Evolutionary conservation across 1,139 yeast species (phyloP).

Genomic region (Yamadazyma sp.): DNA sequence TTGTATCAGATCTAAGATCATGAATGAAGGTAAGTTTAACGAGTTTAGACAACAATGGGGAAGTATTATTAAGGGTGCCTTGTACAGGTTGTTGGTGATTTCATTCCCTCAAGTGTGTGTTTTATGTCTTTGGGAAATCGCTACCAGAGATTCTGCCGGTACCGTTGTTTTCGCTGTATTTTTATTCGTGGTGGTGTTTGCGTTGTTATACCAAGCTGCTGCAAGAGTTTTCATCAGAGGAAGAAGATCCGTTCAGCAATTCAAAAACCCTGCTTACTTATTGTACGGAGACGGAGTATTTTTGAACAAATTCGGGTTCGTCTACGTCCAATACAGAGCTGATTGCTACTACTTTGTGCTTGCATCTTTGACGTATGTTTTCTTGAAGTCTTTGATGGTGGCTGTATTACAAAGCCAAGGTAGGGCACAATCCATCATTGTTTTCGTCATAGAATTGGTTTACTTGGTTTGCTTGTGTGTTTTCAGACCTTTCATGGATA

Average conservation of each 20-base stretch:
- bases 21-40: slow-evolving; percentile 65
- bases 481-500: slow-evolving; percentile 90
- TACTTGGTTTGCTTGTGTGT: slow-evolving; percentile 66
- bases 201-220: slow-evolving; percentile 72
- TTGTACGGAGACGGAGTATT: slow-evolving; percentile 81
- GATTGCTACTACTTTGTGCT: slow-evolving; percentile 81
- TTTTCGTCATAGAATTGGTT: slow-evolving; percentile 71
- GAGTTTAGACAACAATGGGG: slow-evolving; percentile 84
- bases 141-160: slow-evolving; percentile 81
- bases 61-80: slow-evolving; percentile 78
- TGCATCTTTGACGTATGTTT: slow-evolving; percentile 61
- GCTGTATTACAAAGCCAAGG: slow-evolving; percentile 84
- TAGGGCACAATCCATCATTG: slow-evolving; percentile 73
- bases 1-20: slow-evolving; percentile 56
- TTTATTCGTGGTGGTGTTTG: slow-evolving; percentile 55
- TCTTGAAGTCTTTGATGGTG: slow-evolving; percentile 77
- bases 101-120: slow-evolving; percentile 86
- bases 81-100: slow-evolving; percentile 76
- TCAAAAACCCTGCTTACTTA: slow-evolving; percentile 90
- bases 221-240: slow-evolving; percentile 71
- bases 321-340: slow-evolving; percentile 90
- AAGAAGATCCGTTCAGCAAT: slow-evolving; percentile 64
- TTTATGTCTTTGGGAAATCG: slow-evolving; percentile 86
- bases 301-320: slow-evolving; percentile 86
- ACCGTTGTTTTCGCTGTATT: slow-evolving; percentile 76